Evolutionary conservation across 176 grass and related monocot genomes (phyloP).

Genomic region (Triticum aestivum): IWGSC_CS_RefSeq_v2.1 NC_057813.1:169148229-169148728

Average conservation of each 20-base stretch:
- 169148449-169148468: conserved; percentile 28
- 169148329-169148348: neutral
- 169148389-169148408: neutral
- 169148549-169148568: conserved; percentile 7
- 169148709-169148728: neutral
- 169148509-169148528: neutral
- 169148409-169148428: neutral
- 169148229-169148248: no score
- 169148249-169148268: no score
- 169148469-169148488: conserved; percentile 24
- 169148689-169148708: conserved; percentile 15
- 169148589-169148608: neutral
- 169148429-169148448: neutral
- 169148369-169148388: neutral
- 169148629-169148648: neutral
- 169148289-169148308: no score
- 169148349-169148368: neutral
- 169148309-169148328: no score
- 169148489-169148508: neutral
- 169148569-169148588: neutral
- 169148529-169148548: neutral
- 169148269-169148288: no score
- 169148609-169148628: conserved; percentile 2
- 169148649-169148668: conserved; percentile 5
- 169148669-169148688: conserved; percentile 34